Evolutionary conservation across 768 basidiomycete genomes (phyloP).

Genomic region (Candolleomyces eurysporus): DNA sequence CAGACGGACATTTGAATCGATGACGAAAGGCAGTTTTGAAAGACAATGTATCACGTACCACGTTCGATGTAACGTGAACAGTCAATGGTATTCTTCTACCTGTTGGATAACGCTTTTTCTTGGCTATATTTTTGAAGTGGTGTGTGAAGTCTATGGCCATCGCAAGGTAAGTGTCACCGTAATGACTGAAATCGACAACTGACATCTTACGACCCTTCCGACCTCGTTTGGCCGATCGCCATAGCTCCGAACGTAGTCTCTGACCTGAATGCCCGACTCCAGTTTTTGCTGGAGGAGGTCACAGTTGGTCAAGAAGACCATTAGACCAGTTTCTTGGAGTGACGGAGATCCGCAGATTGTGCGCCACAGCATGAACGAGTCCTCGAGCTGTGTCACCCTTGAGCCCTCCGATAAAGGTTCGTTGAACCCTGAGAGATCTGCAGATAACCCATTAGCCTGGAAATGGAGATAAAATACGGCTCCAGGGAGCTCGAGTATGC

Average conservation of each 20-base stretch:
- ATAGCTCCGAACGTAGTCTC: conserved; percentile 60
- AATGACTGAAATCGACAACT: too few species aligned
- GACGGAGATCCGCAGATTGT: conserved; percentile 64
- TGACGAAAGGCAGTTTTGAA: too few species aligned
- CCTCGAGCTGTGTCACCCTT: conserved; percentile 68
- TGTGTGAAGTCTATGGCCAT: too few species aligned
- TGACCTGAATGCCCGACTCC: conserved; percentile 51
- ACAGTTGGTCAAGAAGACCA: conserved; percentile 66
- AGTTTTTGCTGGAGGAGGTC: conserved; percentile 68
- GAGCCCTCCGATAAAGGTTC: conserved; percentile 71
- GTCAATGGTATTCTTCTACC: too few species aligned
- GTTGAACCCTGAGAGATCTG: conserved; percentile 78
- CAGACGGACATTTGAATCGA: too few species aligned
- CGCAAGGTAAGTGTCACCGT: too few species aligned
- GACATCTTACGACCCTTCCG: conserved; percentile 60
- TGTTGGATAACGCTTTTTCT: too few species aligned
- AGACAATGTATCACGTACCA: too few species aligned
- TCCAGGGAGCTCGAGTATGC: not conserved
- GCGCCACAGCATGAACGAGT: conserved; percentile 71
- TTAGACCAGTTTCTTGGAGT: conserved; percentile 53
- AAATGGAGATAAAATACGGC: conserved; percentile 32
- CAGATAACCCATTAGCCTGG: conserved; percentile 38
- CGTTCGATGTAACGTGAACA: too few species aligned
- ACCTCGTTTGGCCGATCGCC: conserved; percentile 70
- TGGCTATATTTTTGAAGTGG: too few species aligned